These are phyloP conservation scores for Fomitopsis pinicola DNA, from an alignment of 1,284 basidiomycete species.

Conservation along the genomic window DNA sequence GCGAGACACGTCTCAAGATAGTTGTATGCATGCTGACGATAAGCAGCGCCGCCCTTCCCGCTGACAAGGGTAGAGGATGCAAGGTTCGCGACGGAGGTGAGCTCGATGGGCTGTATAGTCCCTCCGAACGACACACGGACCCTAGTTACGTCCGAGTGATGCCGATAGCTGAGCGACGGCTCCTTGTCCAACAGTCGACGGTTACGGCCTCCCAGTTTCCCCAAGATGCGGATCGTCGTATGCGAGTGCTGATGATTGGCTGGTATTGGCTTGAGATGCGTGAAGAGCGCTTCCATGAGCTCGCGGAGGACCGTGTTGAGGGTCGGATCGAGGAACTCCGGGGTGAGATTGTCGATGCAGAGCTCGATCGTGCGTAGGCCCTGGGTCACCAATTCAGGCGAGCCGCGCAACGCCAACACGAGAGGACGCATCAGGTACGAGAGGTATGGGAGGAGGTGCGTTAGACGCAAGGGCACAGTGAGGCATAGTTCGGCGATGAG, in stretches of 20 bases:
- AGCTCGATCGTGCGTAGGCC: constrained; percentile 95
- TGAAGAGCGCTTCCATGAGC: constrained; percentile 92
- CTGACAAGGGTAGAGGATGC: constrained; percentile 60
- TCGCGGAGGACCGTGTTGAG: constrained; percentile 91
- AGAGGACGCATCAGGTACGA: constrained; percentile 97
- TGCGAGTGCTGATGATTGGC: constrained; percentile 91
- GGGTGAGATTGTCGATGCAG: constrained; percentile 99
- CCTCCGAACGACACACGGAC: constrained; percentile 76
- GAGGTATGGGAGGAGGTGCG: constrained; percentile 94
- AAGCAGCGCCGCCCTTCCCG: constrained; percentile 51
- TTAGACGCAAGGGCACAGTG: constrained; percentile 94
- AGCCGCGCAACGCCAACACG: constrained; percentile 86
- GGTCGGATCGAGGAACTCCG: constrained; percentile 97
- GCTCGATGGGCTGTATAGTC: constrained; percentile 61
- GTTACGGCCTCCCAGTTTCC: constrained; percentile 96
- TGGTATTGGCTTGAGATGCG: constrained; percentile 87
- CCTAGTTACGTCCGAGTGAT: constrained; percentile 66
- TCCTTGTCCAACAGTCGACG: constrained; percentile 84
- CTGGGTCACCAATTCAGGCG: constrained; percentile 90
- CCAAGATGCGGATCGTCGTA: constrained; percentile 94
- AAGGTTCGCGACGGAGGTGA: constrained; percentile 71
- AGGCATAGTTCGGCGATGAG: constrained; percentile 97
- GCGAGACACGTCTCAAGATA: constrained; percentile 76
- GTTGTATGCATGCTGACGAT: constrained; percentile 75
- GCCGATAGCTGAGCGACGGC: constrained; percentile 69